Evolutionary conservation across 2,329 filamentous ascomycete genomes (phyloP).

Genomic region (Rhinocladiella similis): DNA sequence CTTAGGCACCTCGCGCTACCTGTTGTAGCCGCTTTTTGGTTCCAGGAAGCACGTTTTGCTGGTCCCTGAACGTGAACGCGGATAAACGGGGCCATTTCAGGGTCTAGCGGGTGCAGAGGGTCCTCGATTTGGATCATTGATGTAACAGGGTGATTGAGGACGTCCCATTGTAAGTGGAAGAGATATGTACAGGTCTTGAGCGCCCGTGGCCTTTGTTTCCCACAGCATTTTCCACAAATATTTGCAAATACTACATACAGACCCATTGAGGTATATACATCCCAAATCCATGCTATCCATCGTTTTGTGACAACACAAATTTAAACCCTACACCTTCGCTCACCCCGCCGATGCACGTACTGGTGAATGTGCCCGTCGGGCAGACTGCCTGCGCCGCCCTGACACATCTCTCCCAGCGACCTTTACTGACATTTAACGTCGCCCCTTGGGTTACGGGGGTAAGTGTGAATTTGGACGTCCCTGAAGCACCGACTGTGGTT

Average conservation of each 20-base stretch:
- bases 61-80: too few species aligned
- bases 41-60: too few species aligned
- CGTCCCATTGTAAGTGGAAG: too few species aligned
- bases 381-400: conserved; percentile 54
- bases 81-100: too few species aligned
- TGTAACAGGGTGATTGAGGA: too few species aligned
- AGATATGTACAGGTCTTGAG: too few species aligned
- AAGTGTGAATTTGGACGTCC: conserved; percentile 52
- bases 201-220: too few species aligned
- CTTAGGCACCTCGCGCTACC: too few species aligned
- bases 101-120: too few species aligned
- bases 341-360: conserved; percentile 52
- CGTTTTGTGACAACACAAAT: conserved; percentile 15
- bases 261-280: neutral
- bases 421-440: conserved; percentile 56
- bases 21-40: too few species aligned
- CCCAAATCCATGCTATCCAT: too few species aligned
- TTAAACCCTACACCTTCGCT: conserved; percentile 38
- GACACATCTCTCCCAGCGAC: conserved; percentile 56
- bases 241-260: neutral
- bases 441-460: conserved; percentile 41
- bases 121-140: too few species aligned
- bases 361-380: conserved; percentile 46
- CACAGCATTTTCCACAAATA: neutral
- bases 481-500: conserved; percentile 48